Conservation (phyloP, 345 rosid genomes). For the Luvunga scandens region DNA sequence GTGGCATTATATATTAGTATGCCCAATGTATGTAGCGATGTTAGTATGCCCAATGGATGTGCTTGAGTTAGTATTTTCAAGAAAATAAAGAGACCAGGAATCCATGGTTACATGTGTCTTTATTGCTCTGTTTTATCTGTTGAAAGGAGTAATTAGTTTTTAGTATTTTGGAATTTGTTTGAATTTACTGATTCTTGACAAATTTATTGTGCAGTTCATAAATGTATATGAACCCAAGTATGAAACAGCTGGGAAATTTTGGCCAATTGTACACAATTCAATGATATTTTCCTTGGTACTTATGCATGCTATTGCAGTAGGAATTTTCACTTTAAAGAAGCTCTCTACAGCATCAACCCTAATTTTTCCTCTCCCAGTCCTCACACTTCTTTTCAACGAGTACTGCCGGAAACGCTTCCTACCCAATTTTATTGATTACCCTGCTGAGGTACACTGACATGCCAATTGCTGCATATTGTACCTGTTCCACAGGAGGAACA, state of each 20-base stretch:
- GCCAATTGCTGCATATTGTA: background rate
- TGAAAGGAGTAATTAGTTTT: background rate
- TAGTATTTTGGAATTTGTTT: conserved; percentile 3
- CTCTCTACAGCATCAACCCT: conserved; percentile 67
- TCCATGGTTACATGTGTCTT: background rate
- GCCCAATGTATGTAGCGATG: background rate
- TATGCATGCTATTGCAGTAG: conserved; percentile 90
- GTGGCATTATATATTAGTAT: background rate
- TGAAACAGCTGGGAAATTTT: conserved; percentile 89
- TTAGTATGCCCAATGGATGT: background rate
- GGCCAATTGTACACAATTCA: conserved; percentile 93
- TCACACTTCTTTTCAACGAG: conserved; percentile 90
- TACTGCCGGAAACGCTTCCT: conserved; percentile 95
- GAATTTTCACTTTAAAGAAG: conserved; percentile 76
- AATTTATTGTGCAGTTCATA: conserved; percentile 57
- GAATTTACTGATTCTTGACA: conserved; percentile 6
- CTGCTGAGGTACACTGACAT: conserved; percentile 68
- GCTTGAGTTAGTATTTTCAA: conserved; percentile 6
- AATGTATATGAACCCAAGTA: conserved; percentile 82
- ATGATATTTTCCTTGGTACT: conserved; percentile 85
- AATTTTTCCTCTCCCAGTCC: conserved; percentile 68
- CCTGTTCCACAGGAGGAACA: background rate
- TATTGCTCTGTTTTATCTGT: background rate
- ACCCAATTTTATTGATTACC: conserved; percentile 68
- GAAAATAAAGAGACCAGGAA: background rate